Conservation (phyloP, 2,329 filamentous ascomycete genomes). For the Ophiocordyceps camponoti-floridani region DNA sequence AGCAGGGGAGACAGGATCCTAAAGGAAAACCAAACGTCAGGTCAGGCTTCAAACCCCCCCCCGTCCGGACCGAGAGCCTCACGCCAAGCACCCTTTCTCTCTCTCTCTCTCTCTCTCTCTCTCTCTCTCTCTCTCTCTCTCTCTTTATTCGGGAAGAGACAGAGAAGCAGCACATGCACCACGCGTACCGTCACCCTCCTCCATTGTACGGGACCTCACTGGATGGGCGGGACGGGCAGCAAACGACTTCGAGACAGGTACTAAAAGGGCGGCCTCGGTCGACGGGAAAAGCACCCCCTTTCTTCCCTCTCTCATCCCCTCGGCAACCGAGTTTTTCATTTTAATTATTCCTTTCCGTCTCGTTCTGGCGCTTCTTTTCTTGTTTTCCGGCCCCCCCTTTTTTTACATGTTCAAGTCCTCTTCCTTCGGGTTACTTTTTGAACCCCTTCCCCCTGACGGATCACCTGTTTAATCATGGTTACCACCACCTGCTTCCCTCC, state of each 20-base stretch:
- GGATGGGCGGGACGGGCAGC: not conserved
- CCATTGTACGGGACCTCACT: not conserved
- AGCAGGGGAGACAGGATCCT: too few species aligned
- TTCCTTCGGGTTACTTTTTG: not conserved
- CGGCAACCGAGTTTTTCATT: not conserved
- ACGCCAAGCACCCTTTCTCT: not conserved
- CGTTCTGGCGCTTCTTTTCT: not conserved
- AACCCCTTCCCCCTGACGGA: not conserved
- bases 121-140: not conserved
- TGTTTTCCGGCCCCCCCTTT: not conserved
- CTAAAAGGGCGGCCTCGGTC: not conserved
- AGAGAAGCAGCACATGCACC: not conserved
- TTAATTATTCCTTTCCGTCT: not conserved
- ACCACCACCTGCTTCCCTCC: slow-evolving; percentile 4
- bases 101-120: not conserved
- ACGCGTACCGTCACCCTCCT: not conserved
- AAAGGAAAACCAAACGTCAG: not conserved
- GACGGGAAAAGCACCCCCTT: not conserved
- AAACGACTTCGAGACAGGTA: slow-evolving; percentile 1
- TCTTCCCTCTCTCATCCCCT: not conserved
- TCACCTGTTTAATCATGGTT: slow-evolving; percentile 4
- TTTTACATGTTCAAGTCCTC: not conserved
- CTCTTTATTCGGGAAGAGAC: not conserved
- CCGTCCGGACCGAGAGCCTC: too few species aligned
- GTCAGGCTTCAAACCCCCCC: not conserved